Base-by-base conservation (phyloP, 2,329 filamentous ascomycete species). In the Trichoderma endophyticum region DNA sequence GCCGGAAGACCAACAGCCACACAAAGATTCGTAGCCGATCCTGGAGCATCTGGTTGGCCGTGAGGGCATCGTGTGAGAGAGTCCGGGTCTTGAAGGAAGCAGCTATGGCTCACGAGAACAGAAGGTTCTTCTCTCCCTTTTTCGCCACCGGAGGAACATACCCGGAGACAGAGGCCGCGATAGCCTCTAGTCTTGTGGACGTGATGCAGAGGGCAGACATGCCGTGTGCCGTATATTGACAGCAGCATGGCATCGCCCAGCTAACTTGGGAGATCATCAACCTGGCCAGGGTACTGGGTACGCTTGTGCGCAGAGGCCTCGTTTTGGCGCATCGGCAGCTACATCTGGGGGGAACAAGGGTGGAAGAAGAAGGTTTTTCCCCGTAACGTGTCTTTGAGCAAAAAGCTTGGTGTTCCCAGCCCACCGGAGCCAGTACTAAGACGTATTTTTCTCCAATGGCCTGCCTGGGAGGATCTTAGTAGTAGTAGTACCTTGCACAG, bases 301-400 rank as follows among this genome's bases (percentile, higher is more conserved):
- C 43, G 26, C 60, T 59, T 59, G 54, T 43, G 6, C 18, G 21
- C 36, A 30, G 24, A 21, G 21, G 56, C 66, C 66, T 69, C 66
- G 39, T 39, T 68, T 24, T 69, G 56, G 56, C 39, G 66, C 56
- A 60, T 59, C 65, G 54, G 65, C 65, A 54, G 54, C 65, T 67
- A 67, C 26, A 24, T 57, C 64, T 36, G 34, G 32, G 65, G 57
- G 14, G n/a, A 28, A 51, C 66, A 14, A 48, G 66, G 66, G 39
- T 70, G 21, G 39, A 18, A 21, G 57, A 54, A 34, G 39, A 70
- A 51, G 66, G n/a, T 21, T 36, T 61, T 70, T 54, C 57, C 57
- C 66, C 66, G 57, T 70, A 36, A 32, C 39, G 56, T 62, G 26
- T 34, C 39, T 15, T 36, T 28, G 56, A 48, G 24, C 32, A 51